Evolutionary conservation across 2,329 filamentous ascomycete genomes (phyloP), one percentile per base, ranked within the genome.

Genomic region (Aspergillus oerlinghausenensis): DNA sequence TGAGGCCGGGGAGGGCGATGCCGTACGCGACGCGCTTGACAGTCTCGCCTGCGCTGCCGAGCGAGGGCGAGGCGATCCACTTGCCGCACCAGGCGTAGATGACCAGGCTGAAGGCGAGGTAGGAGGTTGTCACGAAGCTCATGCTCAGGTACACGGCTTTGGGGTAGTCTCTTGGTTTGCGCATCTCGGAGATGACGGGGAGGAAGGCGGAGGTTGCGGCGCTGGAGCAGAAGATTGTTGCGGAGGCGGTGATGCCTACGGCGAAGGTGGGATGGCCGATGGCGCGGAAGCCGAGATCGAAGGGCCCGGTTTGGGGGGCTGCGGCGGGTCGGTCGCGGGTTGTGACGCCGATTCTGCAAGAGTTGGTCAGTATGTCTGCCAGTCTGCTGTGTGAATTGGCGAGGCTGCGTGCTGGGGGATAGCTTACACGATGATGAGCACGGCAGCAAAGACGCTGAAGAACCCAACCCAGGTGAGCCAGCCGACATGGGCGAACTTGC

Each of bases 111-210:
- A 86, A 84, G 32, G 79, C 77, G 10, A 86, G 74, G 64, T 87
- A 87, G 0, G 80, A 79, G 0, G 79, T 76, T 0, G 80, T 81
- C 4, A 85, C 82, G 52, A 87, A 69, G 17, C 70, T 74, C 83
- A 85, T 85, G 69, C 81, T 84, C 14, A 80, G 69, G 64, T 80
- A 85, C 0, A 87, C 75, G 0, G 85, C 80, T 67, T 86, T 86
- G 58, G 78, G 79, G 68, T 82, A 88, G 61, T 86, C 82, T 21
- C 75, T 75, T 0, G 85, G 84, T 29, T 78, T 76, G 45, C 74
- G 76, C 84, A 88, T 88, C 72, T 88, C 86, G 0, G 81, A 82
- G 53, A 88, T 87, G 56, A 88, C 82, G 4, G 84, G 83, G 1
- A 88, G 71, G 64, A 87, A 88, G 1, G 83, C 82, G 0, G 80